Conservation (phyloP, 768 basidiomycete genomes). For the Pulveroboletus sp. region DNA sequence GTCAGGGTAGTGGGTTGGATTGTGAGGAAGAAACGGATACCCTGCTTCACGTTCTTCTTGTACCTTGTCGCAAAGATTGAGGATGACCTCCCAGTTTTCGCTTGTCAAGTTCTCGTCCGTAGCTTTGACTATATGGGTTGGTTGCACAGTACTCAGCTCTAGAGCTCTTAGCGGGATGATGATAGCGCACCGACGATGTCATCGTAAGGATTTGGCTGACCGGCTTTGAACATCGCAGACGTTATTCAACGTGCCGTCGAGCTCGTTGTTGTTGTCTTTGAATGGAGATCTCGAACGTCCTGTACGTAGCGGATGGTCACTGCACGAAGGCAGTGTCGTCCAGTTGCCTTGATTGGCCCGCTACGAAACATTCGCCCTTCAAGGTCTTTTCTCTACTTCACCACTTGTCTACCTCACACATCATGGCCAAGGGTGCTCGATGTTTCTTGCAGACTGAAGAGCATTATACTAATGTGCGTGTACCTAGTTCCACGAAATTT, state of each 20-base stretch:
- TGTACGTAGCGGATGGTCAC: constrained; percentile 8
- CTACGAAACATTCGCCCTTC: not conserved
- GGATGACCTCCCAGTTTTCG: constrained; percentile 94
- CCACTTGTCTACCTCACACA: constrained; percentile 10
- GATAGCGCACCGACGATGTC: constrained; percentile 79
- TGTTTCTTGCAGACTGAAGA: not conserved
- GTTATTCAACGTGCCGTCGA: constrained; percentile 3
- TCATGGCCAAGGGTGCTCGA: constrained; percentile 54
- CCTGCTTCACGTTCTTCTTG: constrained; percentile 83
- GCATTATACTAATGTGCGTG: not conserved
- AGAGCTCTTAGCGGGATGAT: constrained; percentile 3
- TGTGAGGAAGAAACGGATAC: constrained; percentile 38
- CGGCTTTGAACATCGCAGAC: constrained; percentile 65
- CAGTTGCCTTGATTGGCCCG: constrained; percentile 14
- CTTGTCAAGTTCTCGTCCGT: constrained; percentile 96
- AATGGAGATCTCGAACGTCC: constrained; percentile 4
- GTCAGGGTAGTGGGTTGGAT: constrained; percentile 15
- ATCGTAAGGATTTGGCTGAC: constrained; percentile 76
- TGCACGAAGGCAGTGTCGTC: constrained; percentile 32
- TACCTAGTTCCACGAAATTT: constrained; percentile 90
- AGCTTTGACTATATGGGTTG: constrained; percentile 69
- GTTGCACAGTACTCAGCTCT: not conserved
- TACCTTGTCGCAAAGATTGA: constrained; percentile 97
- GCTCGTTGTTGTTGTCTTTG: constrained; percentile 18
- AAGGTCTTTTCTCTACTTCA: not conserved